Evolutionary conservation across 2,329 filamentous ascomycete species (phyloP).

Genomic region (Exserohilum turcica): DNA sequence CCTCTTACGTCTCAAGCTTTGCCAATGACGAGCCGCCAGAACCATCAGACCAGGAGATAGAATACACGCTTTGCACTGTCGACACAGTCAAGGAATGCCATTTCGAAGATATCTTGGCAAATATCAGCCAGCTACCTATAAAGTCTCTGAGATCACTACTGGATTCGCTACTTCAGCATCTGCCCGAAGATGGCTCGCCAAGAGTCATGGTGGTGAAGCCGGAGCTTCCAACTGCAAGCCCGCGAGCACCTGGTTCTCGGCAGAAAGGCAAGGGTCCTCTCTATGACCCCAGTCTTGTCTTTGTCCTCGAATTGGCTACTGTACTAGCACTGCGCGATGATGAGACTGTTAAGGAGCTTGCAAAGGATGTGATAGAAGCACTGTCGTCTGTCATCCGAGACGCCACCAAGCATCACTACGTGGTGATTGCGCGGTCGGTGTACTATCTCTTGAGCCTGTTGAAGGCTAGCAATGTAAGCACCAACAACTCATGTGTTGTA

Average conservation of each 20-base stretch:
- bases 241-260: conserved; percentile 66
- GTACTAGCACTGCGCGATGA: conserved; percentile 77
- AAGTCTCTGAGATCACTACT: conserved; percentile 67
- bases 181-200: conserved; percentile 84
- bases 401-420: conserved; percentile 75
- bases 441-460: conserved; percentile 86
- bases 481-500: neutral
- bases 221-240: conserved; percentile 70
- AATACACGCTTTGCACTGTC: conserved; percentile 91
- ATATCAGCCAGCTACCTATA: conserved; percentile 73
- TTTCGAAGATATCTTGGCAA: conserved; percentile 79
- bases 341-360: conserved; percentile 72
- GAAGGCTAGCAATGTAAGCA: conserved; percentile 78
- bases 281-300: conserved; percentile 87
- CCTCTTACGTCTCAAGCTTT: conserved; percentile 97
- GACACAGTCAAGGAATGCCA: conserved; percentile 92
- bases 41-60: conserved; percentile 94
- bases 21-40: conserved; percentile 97
- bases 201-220: conserved; percentile 88
- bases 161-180: conserved; percentile 74
- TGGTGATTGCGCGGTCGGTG: conserved; percentile 81
- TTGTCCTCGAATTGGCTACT: conserved; percentile 89
- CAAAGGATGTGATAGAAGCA: conserved; percentile 78
- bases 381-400: conserved; percentile 84
- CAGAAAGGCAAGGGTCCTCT: conserved; percentile 60